A percentile compares a stretch with the other conserved stretches of the same genome.
Conservation (phyloP, 2,329 filamentous ascomycete species). For the Aspergillus sp. region DNA sequence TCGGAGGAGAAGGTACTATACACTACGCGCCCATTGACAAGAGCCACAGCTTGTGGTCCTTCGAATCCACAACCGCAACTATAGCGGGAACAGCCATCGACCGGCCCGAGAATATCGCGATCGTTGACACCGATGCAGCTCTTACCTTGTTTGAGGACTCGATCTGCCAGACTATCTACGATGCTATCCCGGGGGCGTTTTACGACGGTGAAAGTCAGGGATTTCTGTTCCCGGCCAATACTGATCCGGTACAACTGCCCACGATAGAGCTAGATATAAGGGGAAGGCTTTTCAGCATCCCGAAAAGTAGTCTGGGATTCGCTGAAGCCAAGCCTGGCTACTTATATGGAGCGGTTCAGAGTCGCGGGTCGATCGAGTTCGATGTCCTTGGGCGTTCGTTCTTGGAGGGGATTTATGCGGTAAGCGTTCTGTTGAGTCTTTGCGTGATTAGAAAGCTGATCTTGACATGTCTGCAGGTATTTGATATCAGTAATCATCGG, state of each 20-base stretch:
- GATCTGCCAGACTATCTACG: constrained; percentile 63
- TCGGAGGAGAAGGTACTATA: constrained; percentile 55
- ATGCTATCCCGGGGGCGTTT: constrained; percentile 59
- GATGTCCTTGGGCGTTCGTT: constrained; percentile 66
- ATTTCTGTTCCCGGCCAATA: constrained; percentile 60
- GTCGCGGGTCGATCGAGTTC: constrained; percentile 57
- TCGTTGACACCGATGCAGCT: constrained; percentile 71
- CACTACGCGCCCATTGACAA: constrained; percentile 64
- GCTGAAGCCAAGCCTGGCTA: constrained; percentile 55
- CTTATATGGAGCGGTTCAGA: constrained; percentile 67
- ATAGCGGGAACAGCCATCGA: constrained; percentile 57
- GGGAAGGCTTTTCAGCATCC: constrained; percentile 57
- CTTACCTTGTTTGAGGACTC: constrained; percentile 64
- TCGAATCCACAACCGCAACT: constrained; percentile 57
- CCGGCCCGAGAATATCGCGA: constrained; percentile 61
- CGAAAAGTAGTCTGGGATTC: constrained; percentile 64
- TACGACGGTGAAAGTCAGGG: constrained; percentile 61
- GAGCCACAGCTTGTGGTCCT: constrained; percentile 67
- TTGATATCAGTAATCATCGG: constrained; percentile 60
- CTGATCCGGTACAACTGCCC: constrained; percentile 56
- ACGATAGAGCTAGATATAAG: constrained; percentile 64
- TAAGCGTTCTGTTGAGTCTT: constrained; percentile 36
- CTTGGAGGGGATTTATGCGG: constrained; percentile 64
- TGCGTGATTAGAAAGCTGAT: not conserved
- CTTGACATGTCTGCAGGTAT: constrained; percentile 47